A percentile compares a stretch with the other conserved stretches of the same genome.
phyloP scores from a whole-genome alignment of 1,139 yeast genomes.

The Saccharomyces hybrid region DNA sequence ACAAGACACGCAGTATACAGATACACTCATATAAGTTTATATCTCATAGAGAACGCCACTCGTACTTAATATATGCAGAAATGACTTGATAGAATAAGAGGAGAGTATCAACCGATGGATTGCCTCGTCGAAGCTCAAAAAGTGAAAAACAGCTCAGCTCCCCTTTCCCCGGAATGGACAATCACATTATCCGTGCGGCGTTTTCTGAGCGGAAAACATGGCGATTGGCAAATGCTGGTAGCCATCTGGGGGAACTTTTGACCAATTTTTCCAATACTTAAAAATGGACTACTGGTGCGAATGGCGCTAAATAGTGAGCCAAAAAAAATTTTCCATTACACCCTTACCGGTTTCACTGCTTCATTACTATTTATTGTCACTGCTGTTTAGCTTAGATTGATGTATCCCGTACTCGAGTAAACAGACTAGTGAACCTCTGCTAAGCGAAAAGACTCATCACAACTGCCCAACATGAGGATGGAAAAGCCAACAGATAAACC shows the following conservation, averaged over 20 bases:
- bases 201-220: background rate
- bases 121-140: background rate
- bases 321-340: background rate
- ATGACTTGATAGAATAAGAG: background rate
- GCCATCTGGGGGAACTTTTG: background rate
- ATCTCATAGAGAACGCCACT: background rate
- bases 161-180: background rate
- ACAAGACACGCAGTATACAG: background rate
- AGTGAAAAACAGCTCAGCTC: background rate
- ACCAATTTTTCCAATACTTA: background rate
- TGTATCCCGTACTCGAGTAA: background rate
- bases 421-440: background rate
- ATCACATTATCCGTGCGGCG: background rate
- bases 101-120: background rate
- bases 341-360: background rate
- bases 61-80: too few species aligned
- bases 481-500: background rate
- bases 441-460: background rate
- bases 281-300: background rate
- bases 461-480: background rate
- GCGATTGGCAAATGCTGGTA: background rate
- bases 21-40: background rate
- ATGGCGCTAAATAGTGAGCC: background rate
- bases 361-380: background rate
- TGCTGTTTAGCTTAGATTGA: background rate